These are phyloP conservation scores for Metschnikowia baotianmanensis DNA, from an alignment of 805 yeast genomes.

Conservation along the genomic window DNA sequence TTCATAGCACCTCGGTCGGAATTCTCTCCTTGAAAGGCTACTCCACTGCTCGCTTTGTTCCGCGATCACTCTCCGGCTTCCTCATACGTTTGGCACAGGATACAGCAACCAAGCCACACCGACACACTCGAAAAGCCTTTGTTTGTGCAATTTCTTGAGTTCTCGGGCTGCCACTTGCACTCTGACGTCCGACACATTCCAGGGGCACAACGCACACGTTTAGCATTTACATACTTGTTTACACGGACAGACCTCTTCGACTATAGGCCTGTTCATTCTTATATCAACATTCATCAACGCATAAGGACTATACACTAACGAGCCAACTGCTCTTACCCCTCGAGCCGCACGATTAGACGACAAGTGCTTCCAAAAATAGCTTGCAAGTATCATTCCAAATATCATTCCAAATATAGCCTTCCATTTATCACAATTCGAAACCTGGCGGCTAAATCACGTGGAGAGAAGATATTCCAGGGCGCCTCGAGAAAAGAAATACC, in stretches of 20 bases:
- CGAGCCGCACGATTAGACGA: too few relatives aligned
- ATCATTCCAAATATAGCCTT: too few relatives aligned
- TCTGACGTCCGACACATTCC: background rate
- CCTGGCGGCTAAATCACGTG: background rate
- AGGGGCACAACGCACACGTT: background rate
- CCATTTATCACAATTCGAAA: background rate
- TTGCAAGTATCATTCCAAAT: too few relatives aligned
- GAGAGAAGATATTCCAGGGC: background rate
- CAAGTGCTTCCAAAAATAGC: too few relatives aligned
- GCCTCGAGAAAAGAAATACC: background rate
- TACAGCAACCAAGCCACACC: conserved; percentile 1
- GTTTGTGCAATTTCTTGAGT: background rate
- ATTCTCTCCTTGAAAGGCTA: background rate
- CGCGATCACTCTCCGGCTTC: conserved; percentile 6
- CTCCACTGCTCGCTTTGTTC: conserved; percentile 5
- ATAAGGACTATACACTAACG: too few relatives aligned
- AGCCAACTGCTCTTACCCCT: too few relatives aligned
- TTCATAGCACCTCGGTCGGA: background rate
- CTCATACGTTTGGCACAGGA: background rate
- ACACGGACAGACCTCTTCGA: background rate
- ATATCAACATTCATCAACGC: background rate
- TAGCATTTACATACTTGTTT: conserved; percentile 4
- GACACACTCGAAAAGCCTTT: background rate
- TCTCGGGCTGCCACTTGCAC: background rate
- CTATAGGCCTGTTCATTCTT: background rate